phyloP scores from a whole-genome alignment of 2,329 filamentous ascomycete species.

The Epichloe hybrida region DNA sequence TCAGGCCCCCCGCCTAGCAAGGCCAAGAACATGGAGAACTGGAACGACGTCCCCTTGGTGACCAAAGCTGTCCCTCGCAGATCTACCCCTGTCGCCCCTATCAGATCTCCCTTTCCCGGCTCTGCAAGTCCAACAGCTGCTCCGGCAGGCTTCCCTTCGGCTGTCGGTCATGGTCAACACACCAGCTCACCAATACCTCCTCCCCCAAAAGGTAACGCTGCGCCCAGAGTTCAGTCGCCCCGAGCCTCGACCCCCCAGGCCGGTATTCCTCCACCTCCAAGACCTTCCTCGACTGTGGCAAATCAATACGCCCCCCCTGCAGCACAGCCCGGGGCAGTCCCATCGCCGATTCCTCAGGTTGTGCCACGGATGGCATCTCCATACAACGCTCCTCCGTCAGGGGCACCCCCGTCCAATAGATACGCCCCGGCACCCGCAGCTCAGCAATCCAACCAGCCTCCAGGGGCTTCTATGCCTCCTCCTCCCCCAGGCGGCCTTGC shows the following conservation, averaged over 20 bases:
- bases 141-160: slow-evolving; percentile 11
- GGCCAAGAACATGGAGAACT: slow-evolving; percentile 60
- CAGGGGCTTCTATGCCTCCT: slow-evolving; percentile 23
- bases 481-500: slow-evolving; percentile 20
- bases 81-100: slow-evolving; percentile 57
- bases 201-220: slow-evolving; percentile 58
- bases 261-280: slow-evolving; percentile 44
- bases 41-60: slow-evolving; percentile 92
- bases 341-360: slow-evolving; percentile 40
- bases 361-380: slow-evolving; percentile 68
- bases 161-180: slow-evolving; percentile 44
- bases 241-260: slow-evolving; percentile 34
- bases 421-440: slow-evolving; percentile 57
- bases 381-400: slow-evolving; percentile 67
- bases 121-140: slow-evolving; percentile 39
- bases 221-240: slow-evolving; percentile 61
- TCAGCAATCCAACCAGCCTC: slow-evolving; percentile 35
- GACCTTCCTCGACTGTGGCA: slow-evolving; percentile 52
- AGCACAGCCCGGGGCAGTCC: slow-evolving; percentile 51
- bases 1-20: slow-evolving; percentile 60
- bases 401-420: slow-evolving; percentile 55
- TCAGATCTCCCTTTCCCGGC: slow-evolving; percentile 63
- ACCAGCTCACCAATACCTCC: slow-evolving; percentile 68
- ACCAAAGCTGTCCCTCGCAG: slow-evolving; percentile 59
- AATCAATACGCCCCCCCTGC: slow-evolving; percentile 34